Evolutionary conservation across 2,329 filamentous ascomycete genomes (phyloP), one percentile per base, ranked within the genome.

Genomic region (Fonsecaea monophora): DNA sequence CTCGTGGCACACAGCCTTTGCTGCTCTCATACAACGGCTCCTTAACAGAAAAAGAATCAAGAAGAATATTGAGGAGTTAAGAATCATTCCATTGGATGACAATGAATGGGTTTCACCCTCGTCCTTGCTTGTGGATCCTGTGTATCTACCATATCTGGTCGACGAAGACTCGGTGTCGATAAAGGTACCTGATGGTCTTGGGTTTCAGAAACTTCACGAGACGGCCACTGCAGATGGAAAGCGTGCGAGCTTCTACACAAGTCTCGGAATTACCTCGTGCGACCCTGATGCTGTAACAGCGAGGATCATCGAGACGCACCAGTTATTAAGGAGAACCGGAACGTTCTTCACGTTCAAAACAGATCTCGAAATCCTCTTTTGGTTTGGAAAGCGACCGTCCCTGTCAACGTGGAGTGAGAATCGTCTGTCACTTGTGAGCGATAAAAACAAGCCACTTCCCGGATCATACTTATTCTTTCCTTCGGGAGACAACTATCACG

Each of bases 321-420:
- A 55, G 35, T 54, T 54, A 9, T 25, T 35, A 21, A 40, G 13
- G 32, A 61, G 64, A 35, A 15, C 25, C 21, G 59, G 56, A 37
- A 56, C 15, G 12, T 2, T 57, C 15, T 50, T 21, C 15, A 61
- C 34, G 7, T 66, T 66, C 13, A 32, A 53, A 18, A 58, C 3
- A 21, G 64, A 68, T 53, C 53, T 64, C 13, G 67, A 68, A 55
- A 59, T 68, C 18, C 64, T 68, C 38, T 68, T 66, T 32, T 68
- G 67, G 67, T 66, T 66, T 53, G 62, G 62, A 30, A 45, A 45
- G 40, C 40, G 8, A 45, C 40, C 15, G 15, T 45, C 40, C 40
- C 15, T 45, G 40, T 45, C 40, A 45, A 45, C 15, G 40, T n/a
- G 8, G 40, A 45, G 40, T 45, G 37, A 64, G n/a, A 42, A 2